Conservation (phyloP, 2,329 filamentous ascomycete species). For the Colletotrichum zoysiae region DNA sequence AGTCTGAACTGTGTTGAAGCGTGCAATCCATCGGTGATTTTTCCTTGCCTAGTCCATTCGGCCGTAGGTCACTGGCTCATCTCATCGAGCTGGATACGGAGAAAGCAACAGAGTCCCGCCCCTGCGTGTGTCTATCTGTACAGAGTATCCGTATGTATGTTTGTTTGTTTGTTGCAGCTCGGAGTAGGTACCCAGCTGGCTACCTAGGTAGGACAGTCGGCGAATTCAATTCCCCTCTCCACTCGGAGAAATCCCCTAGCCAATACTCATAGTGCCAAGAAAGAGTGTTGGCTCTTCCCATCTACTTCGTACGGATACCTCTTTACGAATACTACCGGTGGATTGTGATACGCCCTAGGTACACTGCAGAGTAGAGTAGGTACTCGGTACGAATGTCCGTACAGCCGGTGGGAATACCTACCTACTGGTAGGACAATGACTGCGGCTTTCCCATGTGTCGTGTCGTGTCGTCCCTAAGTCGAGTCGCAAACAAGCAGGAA, state of each 20-base stretch:
- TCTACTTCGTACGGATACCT: too few relatives aligned
- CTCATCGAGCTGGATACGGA: not conserved
- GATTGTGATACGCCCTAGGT: too few relatives aligned
- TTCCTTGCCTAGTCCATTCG: not conserved
- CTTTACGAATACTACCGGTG: too few relatives aligned
- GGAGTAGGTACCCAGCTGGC: not conserved
- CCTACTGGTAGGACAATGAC: not conserved
- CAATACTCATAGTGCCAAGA: too few relatives aligned
- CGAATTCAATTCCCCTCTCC: too few relatives aligned
- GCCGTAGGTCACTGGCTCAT: not conserved
- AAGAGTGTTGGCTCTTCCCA: not conserved
- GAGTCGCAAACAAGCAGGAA: constrained; percentile 14
- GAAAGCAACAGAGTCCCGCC: not conserved
- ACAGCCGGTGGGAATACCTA: not conserved
- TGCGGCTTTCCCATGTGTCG: constrained; percentile 12
- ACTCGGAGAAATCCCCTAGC: not conserved
- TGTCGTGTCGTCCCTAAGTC: not conserved
- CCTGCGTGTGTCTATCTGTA: not conserved
- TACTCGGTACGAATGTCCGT: too few relatives aligned
- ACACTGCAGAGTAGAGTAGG: too few relatives aligned
- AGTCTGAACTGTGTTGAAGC: not conserved
- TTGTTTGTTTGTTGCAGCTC: not conserved
- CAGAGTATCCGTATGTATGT: too few relatives aligned
- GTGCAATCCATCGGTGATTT: not conserved
- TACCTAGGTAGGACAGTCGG: too few relatives aligned